A percentile compares a stretch with the other conserved stretches of the same genome.
Conservation (phyloP, 352 stramenopile genomes). For the Phytophthora cactorum region DNA sequence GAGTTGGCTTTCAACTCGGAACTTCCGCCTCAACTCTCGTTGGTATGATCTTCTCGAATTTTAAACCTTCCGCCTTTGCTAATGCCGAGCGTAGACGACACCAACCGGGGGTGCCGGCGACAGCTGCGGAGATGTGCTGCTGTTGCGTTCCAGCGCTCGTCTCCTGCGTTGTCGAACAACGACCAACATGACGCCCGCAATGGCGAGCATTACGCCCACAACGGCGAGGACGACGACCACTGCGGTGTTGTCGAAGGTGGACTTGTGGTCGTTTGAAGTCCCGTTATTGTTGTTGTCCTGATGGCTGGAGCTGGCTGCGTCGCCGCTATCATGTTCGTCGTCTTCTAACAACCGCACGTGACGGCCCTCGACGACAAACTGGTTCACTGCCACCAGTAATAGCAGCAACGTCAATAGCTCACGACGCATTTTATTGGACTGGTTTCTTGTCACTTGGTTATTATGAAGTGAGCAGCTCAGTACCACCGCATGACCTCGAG, state of each 20-base stretch:
- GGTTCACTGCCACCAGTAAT: slow-evolving; percentile 2
- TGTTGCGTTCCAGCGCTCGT: slow-evolving; percentile 30
- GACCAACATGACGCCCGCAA: slow-evolving; percentile 23
- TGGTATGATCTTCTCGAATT: too few species aligned
- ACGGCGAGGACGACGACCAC: slow-evolving; percentile 17
- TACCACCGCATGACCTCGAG: neutral
- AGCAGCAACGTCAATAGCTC: slow-evolving; percentile 1
- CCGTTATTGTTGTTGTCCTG: neutral
- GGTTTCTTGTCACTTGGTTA: slow-evolving; percentile 13
- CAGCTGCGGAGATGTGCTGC: slow-evolving; percentile 15
- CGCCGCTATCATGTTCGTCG: neutral
- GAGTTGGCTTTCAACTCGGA: too few species aligned
- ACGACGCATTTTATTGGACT: slow-evolving; percentile 9
- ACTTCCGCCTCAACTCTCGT: too few species aligned
- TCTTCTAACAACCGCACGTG: slow-evolving; percentile 16
- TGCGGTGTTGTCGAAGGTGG: slow-evolving; percentile 20
- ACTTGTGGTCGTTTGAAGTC: slow-evolving; percentile 4
- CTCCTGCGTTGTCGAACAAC: slow-evolving; percentile 19
- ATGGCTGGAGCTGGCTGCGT: neutral
- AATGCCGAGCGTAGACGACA: slow-evolving; percentile 29
- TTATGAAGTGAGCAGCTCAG: slow-evolving; percentile 16
- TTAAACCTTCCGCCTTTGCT: slow-evolving; percentile 2
- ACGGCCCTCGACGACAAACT: slow-evolving; percentile 7
- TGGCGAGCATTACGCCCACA: slow-evolving; percentile 16
- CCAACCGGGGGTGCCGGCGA: slow-evolving; percentile 17